phyloP scores from a whole-genome alignment of 148 eudicot species.

The Chenopodium suecicum region DNA sequence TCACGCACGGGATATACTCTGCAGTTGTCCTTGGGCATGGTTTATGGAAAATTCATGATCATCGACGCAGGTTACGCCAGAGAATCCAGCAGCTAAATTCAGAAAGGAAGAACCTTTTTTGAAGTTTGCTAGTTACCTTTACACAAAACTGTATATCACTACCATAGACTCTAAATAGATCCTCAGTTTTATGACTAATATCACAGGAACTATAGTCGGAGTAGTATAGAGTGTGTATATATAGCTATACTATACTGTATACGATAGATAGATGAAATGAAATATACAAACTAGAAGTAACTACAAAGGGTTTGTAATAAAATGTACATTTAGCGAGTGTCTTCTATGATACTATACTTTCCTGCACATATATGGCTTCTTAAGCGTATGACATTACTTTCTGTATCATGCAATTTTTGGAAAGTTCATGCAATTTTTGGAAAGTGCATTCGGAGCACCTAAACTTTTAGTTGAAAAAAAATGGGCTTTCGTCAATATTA shows the following conservation, averaged over 20 bases:
- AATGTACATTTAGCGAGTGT: background rate
- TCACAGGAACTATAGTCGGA: background rate
- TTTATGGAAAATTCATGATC: constrained; percentile 91
- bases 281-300: background rate
- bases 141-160: constrained; percentile 27
- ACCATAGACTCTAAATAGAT: background rate
- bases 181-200: background rate
- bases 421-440: background rate
- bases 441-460: too few species aligned
- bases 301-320: constrained; percentile 6
- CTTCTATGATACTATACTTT: too few species aligned
- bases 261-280: background rate
- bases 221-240: background rate
- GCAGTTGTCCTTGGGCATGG: constrained; percentile 87
- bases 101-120: constrained; percentile 37
- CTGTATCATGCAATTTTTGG: background rate
- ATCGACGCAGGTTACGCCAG: constrained; percentile 59
- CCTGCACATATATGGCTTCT: background rate
- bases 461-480: too few species aligned
- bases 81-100: constrained; percentile 66
- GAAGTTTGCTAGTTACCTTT: background rate
- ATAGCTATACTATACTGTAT: background rate
- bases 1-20: constrained; percentile 97
- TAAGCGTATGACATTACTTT: background rate
- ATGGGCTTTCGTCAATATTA: too few species aligned